Conservation (phyloP, 192 early-diverging fungal species). For the Jimgerdemannia lactiflua region DNA sequence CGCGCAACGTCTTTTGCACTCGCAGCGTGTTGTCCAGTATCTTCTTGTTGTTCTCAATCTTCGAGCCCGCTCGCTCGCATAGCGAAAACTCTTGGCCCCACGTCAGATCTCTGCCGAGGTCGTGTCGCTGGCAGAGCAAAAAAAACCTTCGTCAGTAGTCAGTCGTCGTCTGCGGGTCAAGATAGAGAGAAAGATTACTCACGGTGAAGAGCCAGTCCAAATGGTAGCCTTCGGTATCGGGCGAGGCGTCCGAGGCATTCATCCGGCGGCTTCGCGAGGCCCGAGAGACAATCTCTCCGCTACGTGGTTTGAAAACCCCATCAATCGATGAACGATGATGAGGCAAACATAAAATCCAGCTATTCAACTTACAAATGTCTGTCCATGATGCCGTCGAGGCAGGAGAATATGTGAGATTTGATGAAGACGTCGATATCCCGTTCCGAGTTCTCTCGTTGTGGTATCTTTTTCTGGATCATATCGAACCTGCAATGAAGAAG, state of each 20-base stretch:
- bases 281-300: conserved; percentile 2
- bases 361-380: no score
- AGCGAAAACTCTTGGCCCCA: conserved; percentile 15
- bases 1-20: conserved; percentile 15
- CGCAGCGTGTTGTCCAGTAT: conserved; percentile 15
- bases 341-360: no score
- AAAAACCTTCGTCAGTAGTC: conserved; percentile 11
- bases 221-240: conserved; percentile 14
- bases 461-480: no score
- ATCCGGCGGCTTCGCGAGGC: conserved; percentile 16
- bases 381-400: no score
- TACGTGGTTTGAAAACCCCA: no score
- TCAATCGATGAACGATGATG: no score
- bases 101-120: conserved; percentile 14
- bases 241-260: conserved; percentile 12
- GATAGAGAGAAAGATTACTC: conserved; percentile 1
- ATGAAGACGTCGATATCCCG: no score
- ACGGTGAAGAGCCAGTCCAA: conserved; percentile 9
- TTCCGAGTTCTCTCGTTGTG: no score
- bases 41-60: conserved; percentile 11
- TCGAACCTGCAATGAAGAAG: no score
- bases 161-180: neutral
- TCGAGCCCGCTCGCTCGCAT: conserved; percentile 14
- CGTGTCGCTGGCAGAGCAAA: conserved; percentile 8
- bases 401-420: no score